Conservation (phyloP, 768 basidiomycete species). For the Vararia minispora region DNA sequence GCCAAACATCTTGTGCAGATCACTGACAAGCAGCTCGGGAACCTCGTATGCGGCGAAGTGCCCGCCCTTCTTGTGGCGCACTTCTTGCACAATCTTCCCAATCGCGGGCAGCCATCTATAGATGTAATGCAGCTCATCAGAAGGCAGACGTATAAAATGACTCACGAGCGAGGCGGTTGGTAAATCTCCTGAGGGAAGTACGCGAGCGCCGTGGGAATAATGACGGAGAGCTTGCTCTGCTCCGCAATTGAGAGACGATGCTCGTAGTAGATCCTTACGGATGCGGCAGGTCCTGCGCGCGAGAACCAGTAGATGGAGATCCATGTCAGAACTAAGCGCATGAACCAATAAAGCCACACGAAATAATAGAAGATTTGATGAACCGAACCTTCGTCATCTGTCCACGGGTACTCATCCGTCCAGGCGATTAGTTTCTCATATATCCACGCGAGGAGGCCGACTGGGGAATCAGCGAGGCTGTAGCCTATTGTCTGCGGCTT, state of each 20-base stretch:
- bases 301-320: conserved; percentile 28
- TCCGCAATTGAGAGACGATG: conserved; percentile 4
- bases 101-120: conserved; percentile 15
- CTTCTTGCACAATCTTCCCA: conserved; percentile 18
- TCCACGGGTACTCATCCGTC: conserved; percentile 42
- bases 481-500: conserved; percentile 33
- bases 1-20: conserved; percentile 17
- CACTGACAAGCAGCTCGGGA: conserved; percentile 16
- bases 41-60: conserved; percentile 22
- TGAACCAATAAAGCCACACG: neutral
- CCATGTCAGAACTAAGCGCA: conserved; percentile 25
- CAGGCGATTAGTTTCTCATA: conserved; percentile 23
- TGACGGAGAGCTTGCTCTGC: neutral
- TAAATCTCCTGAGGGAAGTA: conserved; percentile 20
- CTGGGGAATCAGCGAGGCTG: conserved; percentile 43
- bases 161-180: neutral
- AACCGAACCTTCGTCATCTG: conserved; percentile 40
- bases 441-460: conserved; percentile 30
- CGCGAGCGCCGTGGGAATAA: conserved; percentile 10
- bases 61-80: conserved; percentile 16
- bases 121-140: neutral
- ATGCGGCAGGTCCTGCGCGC: conserved; percentile 21
- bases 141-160: neutral
- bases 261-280: conserved; percentile 24
- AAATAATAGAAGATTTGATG: neutral